Evolutionary conservation across 2,329 filamentous ascomycete genomes (phyloP).

Genomic region (Anisogramma anomala): DNA sequence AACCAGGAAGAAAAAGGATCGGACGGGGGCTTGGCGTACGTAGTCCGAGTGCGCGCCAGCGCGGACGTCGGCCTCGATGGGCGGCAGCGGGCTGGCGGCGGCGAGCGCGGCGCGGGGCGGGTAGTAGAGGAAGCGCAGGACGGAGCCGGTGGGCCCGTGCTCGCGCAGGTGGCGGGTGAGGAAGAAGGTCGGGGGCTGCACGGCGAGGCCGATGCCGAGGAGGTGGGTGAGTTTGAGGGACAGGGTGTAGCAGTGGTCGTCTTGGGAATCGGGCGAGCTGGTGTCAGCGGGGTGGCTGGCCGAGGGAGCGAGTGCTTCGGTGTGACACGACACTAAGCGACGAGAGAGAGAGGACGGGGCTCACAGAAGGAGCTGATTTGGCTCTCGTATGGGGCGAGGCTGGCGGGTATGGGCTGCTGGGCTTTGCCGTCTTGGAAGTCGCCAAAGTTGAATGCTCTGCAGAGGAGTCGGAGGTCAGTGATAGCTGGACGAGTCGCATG

Average conservation of each 20-base stretch:
- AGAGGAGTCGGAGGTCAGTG: not conserved
- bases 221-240: slow-evolving; percentile 48
- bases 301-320: not conserved
- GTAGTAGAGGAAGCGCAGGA: slow-evolving; percentile 63
- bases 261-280: not conserved
- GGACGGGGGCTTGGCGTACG: too few species aligned
- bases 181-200: slow-evolving; percentile 43
- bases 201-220: slow-evolving; percentile 65
- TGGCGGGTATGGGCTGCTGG: slow-evolving; percentile 63
- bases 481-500: not conserved
- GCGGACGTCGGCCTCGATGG: slow-evolving; percentile 50
- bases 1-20: too few species aligned
- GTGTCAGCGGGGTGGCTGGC: not conserved
- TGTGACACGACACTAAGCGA: too few species aligned
- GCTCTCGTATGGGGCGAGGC: slow-evolving; percentile 46
- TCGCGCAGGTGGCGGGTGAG: slow-evolving; percentile 35
- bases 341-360: slow-evolving; percentile 32
- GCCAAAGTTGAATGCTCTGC: slow-evolving; percentile 83
- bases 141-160: slow-evolving; percentile 41
- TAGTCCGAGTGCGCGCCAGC: slow-evolving; percentile 92
- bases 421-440: slow-evolving; percentile 58
- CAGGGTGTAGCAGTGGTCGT: slow-evolving; percentile 13
- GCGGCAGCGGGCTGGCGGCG: slow-evolving; percentile 16
- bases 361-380: slow-evolving; percentile 63
- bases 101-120: slow-evolving; percentile 37